Evolutionary conservation across 495 filamentous ascomycete species (phyloP).

Genomic region (Daldinia bambusicola): DNA sequence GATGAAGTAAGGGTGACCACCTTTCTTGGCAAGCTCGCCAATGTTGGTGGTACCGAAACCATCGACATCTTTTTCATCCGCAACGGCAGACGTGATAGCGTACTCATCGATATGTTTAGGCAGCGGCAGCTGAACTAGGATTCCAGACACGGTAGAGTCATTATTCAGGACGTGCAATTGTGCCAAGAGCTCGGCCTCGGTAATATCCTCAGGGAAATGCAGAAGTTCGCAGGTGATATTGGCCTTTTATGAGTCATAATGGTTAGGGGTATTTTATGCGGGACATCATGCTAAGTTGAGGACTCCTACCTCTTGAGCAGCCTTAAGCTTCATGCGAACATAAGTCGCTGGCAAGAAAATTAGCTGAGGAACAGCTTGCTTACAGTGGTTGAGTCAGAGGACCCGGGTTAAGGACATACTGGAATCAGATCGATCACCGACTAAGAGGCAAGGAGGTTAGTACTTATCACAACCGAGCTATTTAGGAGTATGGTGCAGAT

Average conservation of each 20-base stretch:
- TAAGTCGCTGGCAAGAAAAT: constrained; percentile 76
- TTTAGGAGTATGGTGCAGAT: not conserved
- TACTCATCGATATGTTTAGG: constrained; percentile 91
- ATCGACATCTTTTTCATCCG: constrained; percentile 96
- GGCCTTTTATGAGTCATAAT: constrained; percentile 64
- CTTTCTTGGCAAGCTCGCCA: constrained; percentile 93
- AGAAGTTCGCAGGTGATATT: constrained; percentile 88
- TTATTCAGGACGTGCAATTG: constrained; percentile 85
- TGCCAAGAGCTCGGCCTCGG: constrained; percentile 86
- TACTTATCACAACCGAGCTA: not conserved
- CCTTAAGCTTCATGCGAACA: constrained; percentile 99
- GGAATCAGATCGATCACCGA: constrained; percentile 91
- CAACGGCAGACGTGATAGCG: constrained; percentile 85
- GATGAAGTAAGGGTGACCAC: constrained; percentile 84
- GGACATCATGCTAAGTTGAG: constrained; percentile 13
- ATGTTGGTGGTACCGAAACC: constrained; percentile 95
- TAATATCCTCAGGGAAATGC: constrained; percentile 81
- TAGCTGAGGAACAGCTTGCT: constrained; percentile 41
- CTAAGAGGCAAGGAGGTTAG: constrained; percentile 54
- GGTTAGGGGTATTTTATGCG: constrained; percentile 24
- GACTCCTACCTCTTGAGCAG: constrained; percentile 81
- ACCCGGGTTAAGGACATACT: constrained; percentile 65
- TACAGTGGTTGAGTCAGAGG: constrained; percentile 27
- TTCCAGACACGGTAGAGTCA: constrained; percentile 86
- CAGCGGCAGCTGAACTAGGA: constrained; percentile 92